A percentile compares a stretch with the other conserved stretches of the same genome.
Conservation (phyloP, 1,139 yeast species). For the Pichia sp. region DNA sequence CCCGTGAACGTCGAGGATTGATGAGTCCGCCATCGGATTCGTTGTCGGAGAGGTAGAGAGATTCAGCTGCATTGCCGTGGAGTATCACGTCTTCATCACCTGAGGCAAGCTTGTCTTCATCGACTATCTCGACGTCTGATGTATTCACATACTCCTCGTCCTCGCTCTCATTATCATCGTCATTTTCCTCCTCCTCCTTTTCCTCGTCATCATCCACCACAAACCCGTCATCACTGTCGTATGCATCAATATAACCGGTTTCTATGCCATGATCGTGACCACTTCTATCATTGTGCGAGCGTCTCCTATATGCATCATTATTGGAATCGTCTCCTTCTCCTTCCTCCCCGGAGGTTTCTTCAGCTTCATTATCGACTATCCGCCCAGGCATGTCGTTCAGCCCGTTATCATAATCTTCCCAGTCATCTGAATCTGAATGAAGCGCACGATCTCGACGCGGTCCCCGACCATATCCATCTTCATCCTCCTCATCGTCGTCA, state of each 20-base stretch:
- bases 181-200: slow-evolving; percentile 1
- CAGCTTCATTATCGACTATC: background rate
- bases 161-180: background rate
- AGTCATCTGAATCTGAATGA: slow-evolving; percentile 15
- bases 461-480: slow-evolving; percentile 17
- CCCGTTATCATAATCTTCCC: slow-evolving; percentile 14
- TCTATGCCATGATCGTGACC: background rate
- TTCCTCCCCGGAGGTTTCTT: slow-evolving; percentile 1
- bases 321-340: slow-evolving; percentile 6
- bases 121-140: slow-evolving; percentile 2
- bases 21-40: slow-evolving; percentile 6
- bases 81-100: slow-evolving; percentile 15
- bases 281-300: background rate
- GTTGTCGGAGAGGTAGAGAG: background rate
- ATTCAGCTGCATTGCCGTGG: background rate
- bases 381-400: slow-evolving; percentile 3
- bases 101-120: slow-evolving; percentile 10
- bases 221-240: slow-evolving; percentile 20
- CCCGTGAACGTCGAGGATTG: background rate
- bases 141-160: slow-evolving; percentile 4
- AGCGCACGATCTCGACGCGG: background rate
- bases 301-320: background rate
- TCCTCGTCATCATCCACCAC: slow-evolving; percentile 19
- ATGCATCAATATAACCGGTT: background rate
- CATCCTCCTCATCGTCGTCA: slow-evolving; percentile 11